These are phyloP conservation scores for Mycena olivaceomarginata DNA, from an alignment of 768 basidiomycete genomes.

Conservation along the genomic window DNA sequence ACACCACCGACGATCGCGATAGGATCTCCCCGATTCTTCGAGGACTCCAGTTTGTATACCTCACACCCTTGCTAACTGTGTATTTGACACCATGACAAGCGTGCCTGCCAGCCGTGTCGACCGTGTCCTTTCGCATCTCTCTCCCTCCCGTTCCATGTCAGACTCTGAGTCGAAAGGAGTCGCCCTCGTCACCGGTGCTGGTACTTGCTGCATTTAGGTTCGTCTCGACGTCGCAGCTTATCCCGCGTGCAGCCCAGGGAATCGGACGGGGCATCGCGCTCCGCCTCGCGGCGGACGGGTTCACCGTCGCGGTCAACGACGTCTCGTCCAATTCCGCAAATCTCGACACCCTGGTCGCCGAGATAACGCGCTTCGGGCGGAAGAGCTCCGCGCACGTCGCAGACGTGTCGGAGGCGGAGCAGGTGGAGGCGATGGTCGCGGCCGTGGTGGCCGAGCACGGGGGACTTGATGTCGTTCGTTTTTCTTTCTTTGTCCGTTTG, in stretches of 20 bases:
- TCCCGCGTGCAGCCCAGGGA: slow-evolving; percentile 25
- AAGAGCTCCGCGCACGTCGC: not conserved
- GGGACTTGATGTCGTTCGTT: slow-evolving; percentile 55
- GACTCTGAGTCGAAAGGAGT: slow-evolving; percentile 46
- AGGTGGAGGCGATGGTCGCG: slow-evolving; percentile 47
- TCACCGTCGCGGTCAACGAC: slow-evolving; percentile 59
- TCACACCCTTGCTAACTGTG: too few relatives aligned
- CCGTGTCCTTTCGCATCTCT: too few relatives aligned
- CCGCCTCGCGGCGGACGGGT: slow-evolving; percentile 58
- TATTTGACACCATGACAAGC: too few relatives aligned
- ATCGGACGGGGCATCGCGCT: slow-evolving; percentile 59
- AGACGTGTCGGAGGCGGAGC: slow-evolving; percentile 47
- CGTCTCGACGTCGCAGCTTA: not conserved
- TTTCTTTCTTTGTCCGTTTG: not conserved
- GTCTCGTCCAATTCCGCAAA: slow-evolving; percentile 42
- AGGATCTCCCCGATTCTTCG: too few relatives aligned
- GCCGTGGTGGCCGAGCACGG: not conserved
- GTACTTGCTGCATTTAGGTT: not conserved
- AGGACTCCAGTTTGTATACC: too few relatives aligned
- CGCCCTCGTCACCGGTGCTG: slow-evolving; percentile 55
- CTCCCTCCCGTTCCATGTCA: slow-evolving; percentile 6
- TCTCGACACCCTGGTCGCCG: slow-evolving; percentile 42
- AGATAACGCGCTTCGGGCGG: slow-evolving; percentile 33
- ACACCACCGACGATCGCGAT: too few relatives aligned
- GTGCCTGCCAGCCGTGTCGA: too few relatives aligned